Percentiles rank a stretch among this genome's conserved stretches.
Evolutionary conservation across 2,329 filamentous ascomycete species (phyloP).

Genomic region (Amesomyces nigricolor): DNA sequence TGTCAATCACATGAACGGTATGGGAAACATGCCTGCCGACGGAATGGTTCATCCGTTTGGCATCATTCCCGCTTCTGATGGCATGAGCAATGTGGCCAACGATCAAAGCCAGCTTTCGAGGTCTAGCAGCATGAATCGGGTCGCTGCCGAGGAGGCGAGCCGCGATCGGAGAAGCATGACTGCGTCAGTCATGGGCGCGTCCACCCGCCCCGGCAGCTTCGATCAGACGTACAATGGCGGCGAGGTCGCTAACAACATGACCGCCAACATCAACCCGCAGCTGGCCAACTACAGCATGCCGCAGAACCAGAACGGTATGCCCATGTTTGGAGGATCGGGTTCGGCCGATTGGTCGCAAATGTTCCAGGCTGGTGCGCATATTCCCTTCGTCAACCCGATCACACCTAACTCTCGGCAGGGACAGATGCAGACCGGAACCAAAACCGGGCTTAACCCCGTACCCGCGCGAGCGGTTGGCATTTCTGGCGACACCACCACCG

Average conservation of each 20-base stretch:
- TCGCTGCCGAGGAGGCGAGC: slow-evolving; percentile 44
- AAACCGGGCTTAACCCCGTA: slow-evolving; percentile 57
- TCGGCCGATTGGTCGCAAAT: slow-evolving; percentile 70
- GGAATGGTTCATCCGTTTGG: slow-evolving; percentile 46
- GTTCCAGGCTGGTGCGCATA: slow-evolving; percentile 68
- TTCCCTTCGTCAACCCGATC: slow-evolving; percentile 58
- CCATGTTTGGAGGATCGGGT: slow-evolving; percentile 56
- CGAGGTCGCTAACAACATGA: slow-evolving; percentile 57
- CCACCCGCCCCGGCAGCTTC: slow-evolving; percentile 38
- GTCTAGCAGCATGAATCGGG: slow-evolving; percentile 54
- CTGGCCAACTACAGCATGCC: slow-evolving; percentile 60
- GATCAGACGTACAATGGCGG: slow-evolving; percentile 52
- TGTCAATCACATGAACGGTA: slow-evolving; percentile 56
- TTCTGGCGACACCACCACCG: slow-evolving; percentile 40
- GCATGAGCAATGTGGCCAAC: slow-evolving; percentile 54
- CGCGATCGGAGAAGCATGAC: slow-evolving; percentile 54
- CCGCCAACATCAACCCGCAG: slow-evolving; percentile 54
- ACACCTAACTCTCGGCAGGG: slow-evolving; percentile 54
- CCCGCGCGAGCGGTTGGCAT: slow-evolving; percentile 41
- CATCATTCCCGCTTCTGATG: slow-evolving; percentile 46
- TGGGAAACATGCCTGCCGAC: slow-evolving; percentile 53
- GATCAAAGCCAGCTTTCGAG: slow-evolving; percentile 58
- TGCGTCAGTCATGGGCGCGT: slow-evolving; percentile 46
- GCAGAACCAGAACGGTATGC: slow-evolving; percentile 57
- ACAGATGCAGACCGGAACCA: slow-evolving; percentile 64